Conservation (phyloP, 1,284 basidiomycete species). For the Takashimella koratensis region DNA sequence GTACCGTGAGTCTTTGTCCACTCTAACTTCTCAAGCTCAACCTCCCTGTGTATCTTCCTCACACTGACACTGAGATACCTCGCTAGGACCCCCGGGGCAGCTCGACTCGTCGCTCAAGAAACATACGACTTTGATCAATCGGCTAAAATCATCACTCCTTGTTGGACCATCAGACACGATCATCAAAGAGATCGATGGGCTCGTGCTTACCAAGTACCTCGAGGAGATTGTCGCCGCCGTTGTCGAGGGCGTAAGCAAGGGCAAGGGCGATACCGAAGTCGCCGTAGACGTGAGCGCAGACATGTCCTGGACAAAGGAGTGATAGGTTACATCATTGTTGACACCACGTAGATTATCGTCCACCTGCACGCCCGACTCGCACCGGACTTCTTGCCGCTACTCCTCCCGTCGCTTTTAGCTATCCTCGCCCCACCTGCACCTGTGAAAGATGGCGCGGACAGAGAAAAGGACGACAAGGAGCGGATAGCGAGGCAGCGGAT, state of each 20-base stretch:
- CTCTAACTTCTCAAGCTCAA: neutral
- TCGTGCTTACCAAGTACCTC: slow-evolving; percentile 92
- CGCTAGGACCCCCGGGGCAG: slow-evolving; percentile 42
- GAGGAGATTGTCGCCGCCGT: slow-evolving; percentile 88
- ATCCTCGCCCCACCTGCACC: slow-evolving; percentile 57
- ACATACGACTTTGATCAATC: slow-evolving; percentile 88
- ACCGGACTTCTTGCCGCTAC: slow-evolving; percentile 69
- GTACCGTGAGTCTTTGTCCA: slow-evolving; percentile 29
- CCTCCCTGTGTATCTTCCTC: neutral
- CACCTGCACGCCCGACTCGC: slow-evolving; percentile 80
- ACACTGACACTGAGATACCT: neutral
- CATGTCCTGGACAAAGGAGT: too few relatives aligned
- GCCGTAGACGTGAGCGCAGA: slow-evolving; percentile 79
- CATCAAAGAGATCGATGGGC: slow-evolving; percentile 81
- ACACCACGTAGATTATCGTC: slow-evolving; percentile 66
- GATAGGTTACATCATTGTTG: too few relatives aligned
- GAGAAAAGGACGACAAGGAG: slow-evolving; percentile 85
- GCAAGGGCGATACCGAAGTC: slow-evolving; percentile 81
- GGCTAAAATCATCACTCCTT: slow-evolving; percentile 58
- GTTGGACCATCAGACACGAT: slow-evolving; percentile 61
- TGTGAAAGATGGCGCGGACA: slow-evolving; percentile 53
- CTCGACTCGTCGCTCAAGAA: slow-evolving; percentile 90
- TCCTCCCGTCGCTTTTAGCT: slow-evolving; percentile 63
- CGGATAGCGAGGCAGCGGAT: slow-evolving; percentile 79
- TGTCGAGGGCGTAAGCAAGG: slow-evolving; percentile 77